Conservation (phyloP, 768 basidiomycete species). For the Amanita polypyramis region DNA sequence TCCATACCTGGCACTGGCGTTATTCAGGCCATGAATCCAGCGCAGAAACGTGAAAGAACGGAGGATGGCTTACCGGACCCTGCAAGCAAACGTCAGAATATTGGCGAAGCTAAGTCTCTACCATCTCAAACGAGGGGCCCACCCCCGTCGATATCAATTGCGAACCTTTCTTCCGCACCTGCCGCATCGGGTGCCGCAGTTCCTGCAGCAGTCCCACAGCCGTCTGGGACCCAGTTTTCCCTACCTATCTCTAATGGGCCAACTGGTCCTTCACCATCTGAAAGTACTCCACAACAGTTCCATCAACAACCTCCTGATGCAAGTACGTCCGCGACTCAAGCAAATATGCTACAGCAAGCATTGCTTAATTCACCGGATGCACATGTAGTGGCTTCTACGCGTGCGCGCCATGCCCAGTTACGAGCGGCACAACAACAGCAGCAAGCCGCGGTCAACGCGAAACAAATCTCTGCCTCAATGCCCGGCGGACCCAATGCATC, state of each 20-base stretch:
- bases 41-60: slow-evolving; percentile 47
- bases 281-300: slow-evolving; percentile 7
- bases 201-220: not conserved
- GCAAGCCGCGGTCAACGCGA: slow-evolving; percentile 19
- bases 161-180: slow-evolving; percentile 6
- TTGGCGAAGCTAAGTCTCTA: slow-evolving; percentile 47
- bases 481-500: not conserved
- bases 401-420: slow-evolving; percentile 26
- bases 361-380: slow-evolving; percentile 22
- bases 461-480: slow-evolving; percentile 31
- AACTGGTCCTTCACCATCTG: slow-evolving; percentile 7
- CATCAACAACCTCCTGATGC: slow-evolving; percentile 13
- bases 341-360: slow-evolving; percentile 6
- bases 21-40: slow-evolving; percentile 9
- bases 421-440: slow-evolving; percentile 24
- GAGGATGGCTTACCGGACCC: slow-evolving; percentile 32
- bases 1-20: slow-evolving; percentile 6
- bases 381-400: slow-evolving; percentile 21
- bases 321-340: slow-evolving; percentile 9
- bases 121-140: slow-evolving; percentile 30
- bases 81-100: slow-evolving; percentile 56
- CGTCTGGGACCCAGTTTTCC: slow-evolving; percentile 18
- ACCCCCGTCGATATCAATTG: slow-evolving; percentile 24
- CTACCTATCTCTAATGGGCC: slow-evolving; percentile 17
- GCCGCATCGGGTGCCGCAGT: slow-evolving; percentile 6